Evolutionary conservation across 2,329 filamentous ascomycete species (phyloP), one percentile per base, ranked within the genome.

Genomic region (Aureobasidium mangrovei): DNA sequence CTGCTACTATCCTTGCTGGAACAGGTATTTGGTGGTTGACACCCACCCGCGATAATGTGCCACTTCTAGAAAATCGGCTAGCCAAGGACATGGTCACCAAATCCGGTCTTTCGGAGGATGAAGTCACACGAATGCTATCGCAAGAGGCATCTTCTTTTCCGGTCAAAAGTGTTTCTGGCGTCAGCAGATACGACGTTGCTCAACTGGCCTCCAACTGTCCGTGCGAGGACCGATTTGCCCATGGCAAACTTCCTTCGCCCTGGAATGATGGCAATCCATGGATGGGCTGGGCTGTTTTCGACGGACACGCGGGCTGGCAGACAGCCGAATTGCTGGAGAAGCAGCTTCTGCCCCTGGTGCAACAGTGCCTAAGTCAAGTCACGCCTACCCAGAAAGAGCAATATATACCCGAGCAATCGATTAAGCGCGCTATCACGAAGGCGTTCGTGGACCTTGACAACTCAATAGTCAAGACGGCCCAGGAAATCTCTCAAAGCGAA

Each of bases 371-470:
- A 3, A 7, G 18, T 49, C 39, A 32, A 45, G 59, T 56, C 6
- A 58, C 57, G 1, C 63, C 59, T 53, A 56, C 64, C 47, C 31
- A 54, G 3, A 54, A 58, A 28, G 53, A 58, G 7, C 63, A 66
- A 38, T 47, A 58, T 2, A 57, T 61, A 5, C 60, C 62, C 24
- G 61, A 64, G 18, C 57, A 63, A n/a, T 58, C 60, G 2, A 62
- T 71, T 9, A 62, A 70, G 8, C 49, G 60, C 9, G 66, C 69
- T 3, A 64, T 76, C 57, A 70, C 68, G 47, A 63, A 65, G 3
- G 68, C 69, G 1, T 76, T 75, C 53, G 58, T 64, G 0, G 58
- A 63, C 2, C 57, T 74, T 10, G 74, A 76, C 54, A 61, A 69
- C 28, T 64, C 68, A 4, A 68, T 72, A 53, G 57, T 69, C 33